A percentile compares a stretch with the other conserved stretches of the same genome.
Evolutionary conservation across 805 yeast genomes (phyloP).

Genomic region (Barnettozyma siamensis): DNA sequence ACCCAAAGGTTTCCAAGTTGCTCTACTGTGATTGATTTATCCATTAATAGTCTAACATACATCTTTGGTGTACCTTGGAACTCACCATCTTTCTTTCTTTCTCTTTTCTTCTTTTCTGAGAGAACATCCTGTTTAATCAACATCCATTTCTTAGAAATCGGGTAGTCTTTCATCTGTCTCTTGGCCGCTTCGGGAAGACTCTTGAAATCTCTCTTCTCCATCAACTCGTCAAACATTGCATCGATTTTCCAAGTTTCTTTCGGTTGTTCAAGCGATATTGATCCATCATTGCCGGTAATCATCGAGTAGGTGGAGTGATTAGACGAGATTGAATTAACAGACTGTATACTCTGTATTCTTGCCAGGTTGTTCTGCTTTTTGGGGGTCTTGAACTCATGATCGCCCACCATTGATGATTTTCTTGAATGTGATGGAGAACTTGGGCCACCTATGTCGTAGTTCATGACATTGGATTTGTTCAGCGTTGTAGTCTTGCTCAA

Average conservation of each 20-base stretch:
- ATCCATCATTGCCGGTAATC: constrained; percentile 2
- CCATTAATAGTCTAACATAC: constrained; percentile 69
- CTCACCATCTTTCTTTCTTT: constrained; percentile 29
- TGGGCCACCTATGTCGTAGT: constrained; percentile 19
- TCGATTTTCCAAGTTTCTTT: constrained; percentile 61
- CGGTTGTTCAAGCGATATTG: constrained; percentile 58
- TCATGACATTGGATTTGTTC: constrained; percentile 18
- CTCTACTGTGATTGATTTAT: constrained; percentile 58
- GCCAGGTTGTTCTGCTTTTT: constrained; percentile 17
- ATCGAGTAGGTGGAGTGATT: constrained; percentile 10
- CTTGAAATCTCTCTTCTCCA: constrained; percentile 77
- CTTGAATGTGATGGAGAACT: constrained; percentile 24
- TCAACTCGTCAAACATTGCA: constrained; percentile 66
- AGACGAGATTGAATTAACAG: constrained; percentile 5
- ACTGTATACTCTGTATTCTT: constrained; percentile 22
- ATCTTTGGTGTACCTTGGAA: constrained; percentile 50
- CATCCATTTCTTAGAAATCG: constrained; percentile 84
- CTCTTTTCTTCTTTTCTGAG: constrained; percentile 60
- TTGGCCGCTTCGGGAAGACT: constrained; percentile 66
- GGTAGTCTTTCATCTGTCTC: constrained; percentile 68
- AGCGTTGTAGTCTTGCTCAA: constrained; percentile 23
- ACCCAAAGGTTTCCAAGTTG: constrained; percentile 86
- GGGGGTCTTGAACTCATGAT: constrained; percentile 16
- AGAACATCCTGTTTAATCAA: constrained; percentile 80
- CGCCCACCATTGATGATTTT: constrained; percentile 19